Evolutionary conservation across 306 rosid species (phyloP).

Genomic region (Ormosia emarginata): DNA sequence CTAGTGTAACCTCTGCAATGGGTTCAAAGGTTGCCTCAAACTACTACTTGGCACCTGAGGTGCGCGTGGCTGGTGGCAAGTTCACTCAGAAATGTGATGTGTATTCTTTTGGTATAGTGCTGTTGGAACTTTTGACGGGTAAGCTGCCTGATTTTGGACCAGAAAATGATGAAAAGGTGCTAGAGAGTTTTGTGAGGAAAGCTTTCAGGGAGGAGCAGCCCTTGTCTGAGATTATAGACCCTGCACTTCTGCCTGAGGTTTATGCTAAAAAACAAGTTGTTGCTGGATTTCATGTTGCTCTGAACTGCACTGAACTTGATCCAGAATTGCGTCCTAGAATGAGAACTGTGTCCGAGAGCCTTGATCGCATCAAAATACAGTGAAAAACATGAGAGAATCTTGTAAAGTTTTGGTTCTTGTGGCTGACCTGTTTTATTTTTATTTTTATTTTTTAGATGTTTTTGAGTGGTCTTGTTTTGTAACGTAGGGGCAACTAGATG

Average conservation of each 20-base stretch:
- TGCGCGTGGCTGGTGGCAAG: constrained; percentile 53
- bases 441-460: neutral
- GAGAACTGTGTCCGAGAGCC: constrained; percentile 69
- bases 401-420: constrained; percentile 14
- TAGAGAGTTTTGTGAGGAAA: constrained; percentile 60
- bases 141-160: constrained; percentile 45
- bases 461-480: constrained; percentile 5
- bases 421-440: neutral
- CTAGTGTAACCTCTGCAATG: constrained; percentile 29
- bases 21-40: constrained; percentile 39
- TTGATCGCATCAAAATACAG: constrained; percentile 55
- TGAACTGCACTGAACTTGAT: constrained; percentile 76
- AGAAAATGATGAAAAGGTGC: constrained; percentile 51
- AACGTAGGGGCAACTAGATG: neutral
- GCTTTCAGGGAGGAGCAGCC: constrained; percentile 64
- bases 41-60: constrained; percentile 67
- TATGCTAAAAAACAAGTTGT: constrained; percentile 73
- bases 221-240: constrained; percentile 73
- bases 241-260: constrained; percentile 56
- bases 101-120: constrained; percentile 70
- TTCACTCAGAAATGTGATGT: constrained; percentile 81
- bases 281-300: constrained; percentile 67
- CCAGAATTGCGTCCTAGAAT: constrained; percentile 82
- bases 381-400: constrained; percentile 11
- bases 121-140: constrained; percentile 69